Conservation (phyloP, 2,329 filamentous ascomycete species). For the Akanthomyces dipterigenus region DNA sequence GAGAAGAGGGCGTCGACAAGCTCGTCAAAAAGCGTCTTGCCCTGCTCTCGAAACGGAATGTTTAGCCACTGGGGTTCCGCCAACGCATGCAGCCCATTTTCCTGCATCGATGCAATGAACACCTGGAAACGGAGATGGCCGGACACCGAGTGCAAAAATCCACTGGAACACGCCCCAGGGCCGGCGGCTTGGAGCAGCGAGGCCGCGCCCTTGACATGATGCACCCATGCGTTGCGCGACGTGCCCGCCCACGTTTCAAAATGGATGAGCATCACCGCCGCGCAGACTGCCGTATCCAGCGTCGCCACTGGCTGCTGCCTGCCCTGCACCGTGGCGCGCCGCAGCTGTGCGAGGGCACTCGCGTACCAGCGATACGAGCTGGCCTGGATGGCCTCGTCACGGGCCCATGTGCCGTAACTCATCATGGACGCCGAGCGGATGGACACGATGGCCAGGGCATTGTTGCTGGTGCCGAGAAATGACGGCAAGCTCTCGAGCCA, state of each 20-base stretch:
- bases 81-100: not conserved
- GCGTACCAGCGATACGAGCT: slow-evolving; percentile 3
- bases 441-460: not conserved
- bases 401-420: slow-evolving; percentile 7
- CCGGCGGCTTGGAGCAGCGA: not conserved
- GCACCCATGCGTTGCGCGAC: not conserved
- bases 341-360: not conserved
- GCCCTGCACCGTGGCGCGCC: not conserved
- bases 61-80: not conserved
- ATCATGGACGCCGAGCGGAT: slow-evolving; percentile 9
- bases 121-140: slow-evolving; percentile 4
- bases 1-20: not conserved
- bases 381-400: not conserved
- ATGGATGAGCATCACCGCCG: slow-evolving; percentile 8
- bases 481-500: slow-evolving; percentile 6
- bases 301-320: too few species aligned
- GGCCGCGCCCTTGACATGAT: slow-evolving; percentile 6
- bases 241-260: slow-evolving; percentile 4
- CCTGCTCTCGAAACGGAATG: not conserved
- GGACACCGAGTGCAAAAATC: not conserved
- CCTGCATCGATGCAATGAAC: slow-evolving; percentile 2
- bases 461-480: not conserved
- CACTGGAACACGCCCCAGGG: not conserved
- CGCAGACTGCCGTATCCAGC: not conserved
- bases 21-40: slow-evolving; percentile 1